Base-by-base conservation (phyloP, 164 flowering plant genomes). In the Houttuynia cordata region DNA sequence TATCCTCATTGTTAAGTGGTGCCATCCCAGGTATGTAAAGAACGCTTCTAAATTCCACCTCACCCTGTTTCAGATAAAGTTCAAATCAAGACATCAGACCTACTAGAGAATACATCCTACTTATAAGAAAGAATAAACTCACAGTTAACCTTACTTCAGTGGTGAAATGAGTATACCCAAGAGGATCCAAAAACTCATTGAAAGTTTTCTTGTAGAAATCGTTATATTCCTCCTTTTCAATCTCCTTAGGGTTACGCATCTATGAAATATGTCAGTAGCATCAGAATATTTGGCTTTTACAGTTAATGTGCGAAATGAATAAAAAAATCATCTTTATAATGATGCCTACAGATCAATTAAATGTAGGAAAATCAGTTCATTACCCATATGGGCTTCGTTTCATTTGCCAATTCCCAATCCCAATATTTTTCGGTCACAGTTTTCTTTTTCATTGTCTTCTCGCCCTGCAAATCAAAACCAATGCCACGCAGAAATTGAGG, bases 321-420 rank as follows among this genome's bases (percentile, higher is more conserved):
- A 54, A 54, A 23, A n/a, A 18, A 54, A 54, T 17, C 7, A 8
- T 23, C 23, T 1, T 14, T 0, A n/a, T 23, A 12, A 23, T 52
- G 22, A 20, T n/a, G n/a, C n/a, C n/a, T n/a, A n/a, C n/a, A n/a
- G 22, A 20, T n/a, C 6, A 4, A 6, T 10, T 19, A 19, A 5
- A 19, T 22, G 24, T 45, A 47, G 34, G 13, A 15, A 59, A 42
- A 37, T 12, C 17, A 58, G 12, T 58, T 8, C 34, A 81, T 79
- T 72, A 90, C 99, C 97, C 99, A 93, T 49, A 93, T 86, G 15
- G 99, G 99, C 67, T 93, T 90, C 71, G 96, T 93, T 71, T 93
- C 97, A 76, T 93, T 93, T 67, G 93, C 82, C 47, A 93, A 71
- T 60, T 90, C 97, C 99, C 99, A 93, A 60, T 90, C 97, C 97